A percentile compares a stretch with the other conserved stretches of the same genome.
Evolutionary conservation across 2,329 filamentous ascomycete genomes (phyloP).

Genomic region (Aspergillus texensis): DNA sequence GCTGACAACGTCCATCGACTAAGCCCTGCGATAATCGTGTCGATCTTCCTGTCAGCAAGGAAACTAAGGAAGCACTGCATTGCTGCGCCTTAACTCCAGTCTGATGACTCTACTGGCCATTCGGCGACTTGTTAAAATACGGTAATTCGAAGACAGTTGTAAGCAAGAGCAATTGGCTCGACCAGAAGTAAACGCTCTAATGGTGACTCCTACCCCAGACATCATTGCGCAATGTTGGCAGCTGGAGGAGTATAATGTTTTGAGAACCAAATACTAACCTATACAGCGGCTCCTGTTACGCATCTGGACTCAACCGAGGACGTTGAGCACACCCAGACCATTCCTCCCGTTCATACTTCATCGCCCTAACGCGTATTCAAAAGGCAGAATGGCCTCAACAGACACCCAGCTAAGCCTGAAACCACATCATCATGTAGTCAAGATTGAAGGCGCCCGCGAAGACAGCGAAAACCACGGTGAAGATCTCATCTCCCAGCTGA

Average conservation of each 20-base stretch:
- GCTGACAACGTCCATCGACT: background rate
- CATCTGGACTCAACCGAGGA: background rate
- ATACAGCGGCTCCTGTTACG: background rate
- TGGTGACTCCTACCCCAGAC: background rate
- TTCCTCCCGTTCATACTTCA: background rate
- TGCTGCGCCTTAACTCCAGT: no score
- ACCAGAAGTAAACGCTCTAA: background rate
- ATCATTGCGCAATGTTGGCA: background rate
- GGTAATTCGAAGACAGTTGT: background rate
- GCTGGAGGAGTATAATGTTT: background rate
- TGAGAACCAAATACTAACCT: background rate
- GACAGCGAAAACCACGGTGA: slow-evolving; percentile 9
- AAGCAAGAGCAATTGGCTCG: no score
- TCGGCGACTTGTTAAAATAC: background rate
- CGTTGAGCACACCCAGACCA: background rate
- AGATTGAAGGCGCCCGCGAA: slow-evolving; percentile 16
- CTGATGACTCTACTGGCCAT: no score
- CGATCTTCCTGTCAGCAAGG: background rate
- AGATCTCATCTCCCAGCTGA: slow-evolving; percentile 20
- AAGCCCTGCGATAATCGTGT: background rate
- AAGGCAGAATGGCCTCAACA: background rate
- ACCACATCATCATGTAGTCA: slow-evolving; percentile 7
- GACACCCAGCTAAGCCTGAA: background rate
- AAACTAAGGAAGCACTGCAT: background rate
- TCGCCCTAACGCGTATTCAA: background rate